Evolutionary conservation across 129 eudicot species (phyloP), one percentile per base, ranked within the genome.

Genomic region (Pittosporum tobira): DNA sequence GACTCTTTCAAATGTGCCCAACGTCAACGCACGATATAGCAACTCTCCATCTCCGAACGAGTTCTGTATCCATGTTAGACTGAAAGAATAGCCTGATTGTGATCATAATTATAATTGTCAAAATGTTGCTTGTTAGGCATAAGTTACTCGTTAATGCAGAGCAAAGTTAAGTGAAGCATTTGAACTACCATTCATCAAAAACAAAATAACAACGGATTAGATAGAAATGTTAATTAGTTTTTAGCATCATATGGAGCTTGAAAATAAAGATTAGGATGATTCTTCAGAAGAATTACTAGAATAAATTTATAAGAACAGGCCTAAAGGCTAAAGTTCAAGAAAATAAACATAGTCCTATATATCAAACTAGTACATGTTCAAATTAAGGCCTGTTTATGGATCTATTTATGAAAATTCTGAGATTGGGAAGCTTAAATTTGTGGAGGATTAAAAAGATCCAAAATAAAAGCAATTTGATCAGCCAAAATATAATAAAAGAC

Each of bases 61-160:
- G 45, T 75, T 75, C 51, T 70, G 74, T 58, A 73, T 65, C 84
- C 84, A 90, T 37, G 81, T 83, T 66, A 90, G 73, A 58, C 68
- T 76, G 65, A 90, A 90, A 19, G 87, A 67, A 48, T 85, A 90
- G 18, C 98, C 95, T 90, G n/a, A n/a, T n/a, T n/a, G 69, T n/a
- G 53, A 63, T 3, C 21, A 36, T 8, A 2, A 22, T 40, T 10
- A 45, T 14, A 28, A 2, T 19, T 7, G 5, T 40, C 15, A 27
- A 48, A 51, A 15, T 3, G 24, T 4, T 0, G 28, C 7, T 48
- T 16, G 24, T 22, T 20, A 61, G 19, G 20, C 57, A 16, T n/a
- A 12, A 58, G 6, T 3, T 12, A 12, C 37, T 23, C 14, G 12
- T 2, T 3, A 25, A 51, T 51, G 57, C 37, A 51, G 3, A 51